Base-by-base conservation (phyloP, 1,284 basidiomycete genomes). In the Coniferiporia sulphurascens region DNA sequence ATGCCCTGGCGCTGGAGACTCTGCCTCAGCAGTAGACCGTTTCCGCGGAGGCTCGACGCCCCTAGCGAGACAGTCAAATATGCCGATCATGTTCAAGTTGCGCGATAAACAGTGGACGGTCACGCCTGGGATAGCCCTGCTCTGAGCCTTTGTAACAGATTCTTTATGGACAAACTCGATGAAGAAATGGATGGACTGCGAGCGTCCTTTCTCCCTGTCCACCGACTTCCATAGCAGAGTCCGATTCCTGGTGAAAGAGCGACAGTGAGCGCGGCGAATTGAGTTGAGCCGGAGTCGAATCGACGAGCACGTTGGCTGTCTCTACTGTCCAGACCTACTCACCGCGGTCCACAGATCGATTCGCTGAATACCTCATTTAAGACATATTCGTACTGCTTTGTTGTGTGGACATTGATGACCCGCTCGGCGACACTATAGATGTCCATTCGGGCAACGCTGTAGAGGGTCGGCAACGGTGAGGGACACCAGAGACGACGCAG, bases 91-190 rank as follows among this genome's bases (percentile, higher is more conserved):
- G 48, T 56, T 60, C 54, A 52, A 52, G 48, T 55, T 60, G 34
- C 55, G 54, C 17, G 59, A 55, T n/a, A 56, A 32, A 22, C 49
- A 50, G 38, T 60, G 53, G 4, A 56, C 59, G 36, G 53, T 60
- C 12, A 56, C 59, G 3, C 59, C 59, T n/a, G 41, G 48, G 32
- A 43, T 43, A 10, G 48, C 54, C 19, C 36, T 34, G 35, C 46
- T 46, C 53, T 60, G 53, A 17, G 59, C 59, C 36, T 32, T 34
- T n/a, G 53, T 13, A 9, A 60, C 48, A 13, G 49, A 55, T 3
- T 60, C 59, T 48, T 56, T 60, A 48, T 48, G 19, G 7, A 54
- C 59, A 46, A 60, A 60, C 49, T 60, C 59, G 48, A 60, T 52
- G 53, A 60, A 60, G 48, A 60, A 60, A 38, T 60, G 59, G 35